phyloP scores from a whole-genome alignment of 352 stramenopile species.

The Phytophthora ohioensis region DNA sequence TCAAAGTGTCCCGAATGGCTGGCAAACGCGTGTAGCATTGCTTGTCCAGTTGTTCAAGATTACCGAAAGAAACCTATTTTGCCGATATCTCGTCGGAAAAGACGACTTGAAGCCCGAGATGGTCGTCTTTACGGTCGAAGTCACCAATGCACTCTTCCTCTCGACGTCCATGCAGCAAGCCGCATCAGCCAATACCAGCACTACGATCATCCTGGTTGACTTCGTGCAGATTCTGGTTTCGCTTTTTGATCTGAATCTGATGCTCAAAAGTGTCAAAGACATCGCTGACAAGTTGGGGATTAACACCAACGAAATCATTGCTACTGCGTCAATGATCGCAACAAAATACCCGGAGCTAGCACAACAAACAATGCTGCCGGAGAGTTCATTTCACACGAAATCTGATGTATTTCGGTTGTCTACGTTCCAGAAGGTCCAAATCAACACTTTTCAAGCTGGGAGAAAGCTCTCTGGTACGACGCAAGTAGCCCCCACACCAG shows the following conservation, averaged over 20 bases:
- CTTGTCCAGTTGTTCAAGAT: conserved; percentile 24
- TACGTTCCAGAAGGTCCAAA: neutral
- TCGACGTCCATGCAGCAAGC: conserved; percentile 48
- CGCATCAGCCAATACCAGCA: conserved; percentile 32
- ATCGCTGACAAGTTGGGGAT: conserved; percentile 20
- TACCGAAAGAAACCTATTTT: conserved; percentile 24
- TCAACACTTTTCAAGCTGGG: neutral
- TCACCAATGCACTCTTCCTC: conserved; percentile 58
- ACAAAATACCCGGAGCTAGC: conserved; percentile 15
- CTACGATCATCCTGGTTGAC: conserved; percentile 44
- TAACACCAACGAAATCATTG: conserved; percentile 10
- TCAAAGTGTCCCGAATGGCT: conserved; percentile 6
- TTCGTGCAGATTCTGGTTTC: conserved; percentile 37
- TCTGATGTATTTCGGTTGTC: conserved; percentile 12
- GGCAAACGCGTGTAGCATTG: conserved; percentile 7
- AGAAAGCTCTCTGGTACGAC: neutral
- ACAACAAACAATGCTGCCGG: neutral
- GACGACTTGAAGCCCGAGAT: conserved; percentile 48
- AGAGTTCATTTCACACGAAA: conserved; percentile 7
- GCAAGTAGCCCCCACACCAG: conserved; percentile 1
- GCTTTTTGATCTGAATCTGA: conserved; percentile 32
- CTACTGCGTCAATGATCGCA: conserved; percentile 7
- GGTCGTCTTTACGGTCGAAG: conserved; percentile 56
- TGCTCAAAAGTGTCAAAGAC: conserved; percentile 19
- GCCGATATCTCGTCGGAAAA: conserved; percentile 17